Conservation (phyloP, 148 eudicot species). For the Polygonum maritimum region DNA sequence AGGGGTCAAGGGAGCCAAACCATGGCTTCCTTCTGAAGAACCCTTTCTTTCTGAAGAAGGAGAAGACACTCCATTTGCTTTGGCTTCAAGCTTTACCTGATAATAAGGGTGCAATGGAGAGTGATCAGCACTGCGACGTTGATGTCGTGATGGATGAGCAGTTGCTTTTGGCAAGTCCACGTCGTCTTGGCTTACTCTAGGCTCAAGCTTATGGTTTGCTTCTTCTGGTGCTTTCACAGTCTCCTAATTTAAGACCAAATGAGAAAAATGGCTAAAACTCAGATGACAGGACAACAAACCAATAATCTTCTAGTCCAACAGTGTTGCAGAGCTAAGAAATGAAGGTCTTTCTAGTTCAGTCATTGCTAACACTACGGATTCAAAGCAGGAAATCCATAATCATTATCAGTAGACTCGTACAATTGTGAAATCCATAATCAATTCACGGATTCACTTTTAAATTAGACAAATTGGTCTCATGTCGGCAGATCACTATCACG, state of each 20-base stretch:
- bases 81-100: constrained; percentile 38
- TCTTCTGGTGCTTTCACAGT: constrained; percentile 20
- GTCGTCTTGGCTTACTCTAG: constrained; percentile 27
- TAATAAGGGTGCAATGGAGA: constrained; percentile 57
- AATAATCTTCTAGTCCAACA: background rate
- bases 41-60: constrained; percentile 64
- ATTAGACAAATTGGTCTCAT: background rate
- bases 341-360: background rate
- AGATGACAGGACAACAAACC: background rate
- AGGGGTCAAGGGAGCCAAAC: constrained; percentile 61
- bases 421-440: background rate
- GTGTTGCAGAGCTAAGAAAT: background rate
- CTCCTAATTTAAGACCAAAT: constrained; percentile 14
- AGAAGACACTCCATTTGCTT: constrained; percentile 31
- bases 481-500: too few relatives aligned
- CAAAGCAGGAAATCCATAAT: background rate
- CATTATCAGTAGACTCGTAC: background rate
- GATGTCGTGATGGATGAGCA: constrained; percentile 30
- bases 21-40: constrained; percentile 44
- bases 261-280: background rate
- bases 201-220: constrained; percentile 23
- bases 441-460: background rate
- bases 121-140: constrained; percentile 36
- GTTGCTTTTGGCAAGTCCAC: constrained; percentile 27
- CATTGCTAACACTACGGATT: background rate